A percentile compares a stretch with the other conserved stretches of the same genome.
Evolutionary conservation across 1,284 basidiomycete species (phyloP).

Genomic region (Takashimella tepidaria): DNA sequence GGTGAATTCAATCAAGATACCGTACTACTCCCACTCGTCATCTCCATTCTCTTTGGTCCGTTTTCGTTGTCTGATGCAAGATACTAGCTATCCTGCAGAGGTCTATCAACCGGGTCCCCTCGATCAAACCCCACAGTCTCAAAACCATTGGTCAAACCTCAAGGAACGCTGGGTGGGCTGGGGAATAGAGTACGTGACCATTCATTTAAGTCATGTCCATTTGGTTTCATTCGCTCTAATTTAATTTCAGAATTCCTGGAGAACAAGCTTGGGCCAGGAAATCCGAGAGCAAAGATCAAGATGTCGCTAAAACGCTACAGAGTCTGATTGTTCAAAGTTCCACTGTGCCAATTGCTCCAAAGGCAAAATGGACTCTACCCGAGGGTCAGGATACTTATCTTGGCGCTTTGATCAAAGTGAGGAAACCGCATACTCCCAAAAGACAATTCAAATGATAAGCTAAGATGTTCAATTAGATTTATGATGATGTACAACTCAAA

Average conservation of each 20-base stretch:
- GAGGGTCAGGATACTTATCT: constrained; percentile 19
- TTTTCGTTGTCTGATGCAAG: constrained; percentile 45
- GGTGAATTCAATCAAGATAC: constrained; percentile 20
- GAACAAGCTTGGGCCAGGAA: constrained; percentile 31
- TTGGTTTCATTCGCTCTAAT: too few relatives aligned
- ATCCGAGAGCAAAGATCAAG: background rate
- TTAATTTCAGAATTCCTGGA: constrained; percentile 39
- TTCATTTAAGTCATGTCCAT: too few relatives aligned
- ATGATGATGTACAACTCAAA: constrained; percentile 38
- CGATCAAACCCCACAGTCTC: background rate
- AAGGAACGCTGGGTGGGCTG: constrained; percentile 47
- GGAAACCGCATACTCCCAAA: too few relatives aligned
- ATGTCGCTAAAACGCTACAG: background rate
- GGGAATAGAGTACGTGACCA: constrained; percentile 47
- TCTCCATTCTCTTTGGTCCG: constrained; percentile 33
- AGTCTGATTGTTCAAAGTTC: constrained; percentile 1
- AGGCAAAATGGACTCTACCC: constrained; percentile 35
- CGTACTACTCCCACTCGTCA: constrained; percentile 18
- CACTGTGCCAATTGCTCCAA: constrained; percentile 16
- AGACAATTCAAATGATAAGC: background rate
- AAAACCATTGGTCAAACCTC: constrained; percentile 29
- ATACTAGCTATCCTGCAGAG: constrained; percentile 46
- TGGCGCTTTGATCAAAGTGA: constrained; percentile 44
- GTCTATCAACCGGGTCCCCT: constrained; percentile 35
- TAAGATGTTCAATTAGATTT: constrained; percentile 22